Conservation (phyloP, 2,329 filamentous ascomycete genomes). For the Zymoseptoria crescenta region DNA sequence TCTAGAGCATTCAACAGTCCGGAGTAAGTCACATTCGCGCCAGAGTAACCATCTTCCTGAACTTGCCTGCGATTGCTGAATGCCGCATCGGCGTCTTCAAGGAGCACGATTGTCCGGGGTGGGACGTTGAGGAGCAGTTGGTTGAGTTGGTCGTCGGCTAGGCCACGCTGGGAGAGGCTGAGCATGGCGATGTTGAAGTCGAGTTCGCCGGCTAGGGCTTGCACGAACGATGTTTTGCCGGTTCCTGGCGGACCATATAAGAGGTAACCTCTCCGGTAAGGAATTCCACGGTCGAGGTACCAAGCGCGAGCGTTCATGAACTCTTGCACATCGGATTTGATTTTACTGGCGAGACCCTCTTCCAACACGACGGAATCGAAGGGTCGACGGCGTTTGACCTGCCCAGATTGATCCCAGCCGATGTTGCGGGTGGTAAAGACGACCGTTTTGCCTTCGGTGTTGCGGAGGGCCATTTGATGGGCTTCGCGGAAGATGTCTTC, state of each 20-base stretch:
- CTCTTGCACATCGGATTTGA: conserved; percentile 73
- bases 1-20: conserved; percentile 67
- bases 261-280: conserved; percentile 82
- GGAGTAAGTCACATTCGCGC: conserved; percentile 88
- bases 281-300: conserved; percentile 92
- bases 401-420: conserved; percentile 77
- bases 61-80: conserved; percentile 73
- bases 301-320: conserved; percentile 73
- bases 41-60: conserved; percentile 74
- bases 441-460: conserved; percentile 83
- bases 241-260: conserved; percentile 84
- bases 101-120: conserved; percentile 67
- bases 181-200: conserved; percentile 90
- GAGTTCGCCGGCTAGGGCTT: conserved; percentile 83
- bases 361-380: conserved; percentile 82
- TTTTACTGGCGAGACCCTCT: conserved; percentile 69
- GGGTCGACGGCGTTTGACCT: conserved; percentile 77
- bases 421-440: conserved; percentile 81
- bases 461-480: conserved; percentile 67
- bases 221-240: conserved; percentile 93
- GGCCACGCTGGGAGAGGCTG: conserved; percentile 79
- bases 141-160: conserved; percentile 83
- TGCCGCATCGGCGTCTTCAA: conserved; percentile 88
- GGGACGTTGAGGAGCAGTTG: conserved; percentile 80
- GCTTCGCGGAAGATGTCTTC: conserved; percentile 85